Evolutionary conservation across 768 basidiomycete species (phyloP).

Genomic region (Phlebiopsis flavidoalba): DNA sequence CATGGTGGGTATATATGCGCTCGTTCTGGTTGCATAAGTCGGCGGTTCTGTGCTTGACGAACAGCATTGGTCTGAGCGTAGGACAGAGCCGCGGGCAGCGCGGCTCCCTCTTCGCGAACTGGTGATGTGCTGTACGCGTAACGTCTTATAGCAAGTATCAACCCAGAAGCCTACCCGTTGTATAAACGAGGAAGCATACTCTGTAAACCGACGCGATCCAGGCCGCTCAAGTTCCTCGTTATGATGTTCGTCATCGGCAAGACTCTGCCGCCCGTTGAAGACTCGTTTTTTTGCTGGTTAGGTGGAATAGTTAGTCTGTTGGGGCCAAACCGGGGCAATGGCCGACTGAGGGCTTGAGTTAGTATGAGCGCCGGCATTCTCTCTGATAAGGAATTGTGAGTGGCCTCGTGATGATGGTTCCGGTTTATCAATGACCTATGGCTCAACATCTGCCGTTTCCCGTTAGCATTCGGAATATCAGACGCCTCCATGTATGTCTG

Average conservation of each 20-base stretch:
- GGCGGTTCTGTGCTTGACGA: slow-evolving; percentile 29
- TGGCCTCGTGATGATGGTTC: background rate
- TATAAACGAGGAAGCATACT: slow-evolving; percentile 31
- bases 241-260: slow-evolving; percentile 15
- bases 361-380: slow-evolving; percentile 15
- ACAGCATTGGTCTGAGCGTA: slow-evolving; percentile 39
- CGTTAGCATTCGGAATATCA: slow-evolving; percentile 44
- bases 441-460: slow-evolving; percentile 55
- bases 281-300: slow-evolving; percentile 49
- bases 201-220: slow-evolving; percentile 42
- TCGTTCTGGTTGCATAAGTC: slow-evolving; percentile 20
- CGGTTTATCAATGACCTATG: slow-evolving; percentile 29
- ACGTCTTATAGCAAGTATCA: slow-evolving; percentile 38
- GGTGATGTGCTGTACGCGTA: slow-evolving; percentile 58
- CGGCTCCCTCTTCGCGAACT: slow-evolving; percentile 32
- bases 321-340: slow-evolving; percentile 51
- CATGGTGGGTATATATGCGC: slow-evolving; percentile 22
- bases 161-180: background rate
- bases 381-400: slow-evolving; percentile 8
- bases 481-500: slow-evolving; percentile 34
- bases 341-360: slow-evolving; percentile 60
- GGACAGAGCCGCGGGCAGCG: slow-evolving; percentile 29
- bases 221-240: slow-evolving; percentile 31
- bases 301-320: slow-evolving; percentile 64
- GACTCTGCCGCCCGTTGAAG: slow-evolving; percentile 24